These are phyloP conservation scores for Arxiozyma slooffiae DNA, from an alignment of 1,139 yeast species.

Conservation along the genomic window DNA sequence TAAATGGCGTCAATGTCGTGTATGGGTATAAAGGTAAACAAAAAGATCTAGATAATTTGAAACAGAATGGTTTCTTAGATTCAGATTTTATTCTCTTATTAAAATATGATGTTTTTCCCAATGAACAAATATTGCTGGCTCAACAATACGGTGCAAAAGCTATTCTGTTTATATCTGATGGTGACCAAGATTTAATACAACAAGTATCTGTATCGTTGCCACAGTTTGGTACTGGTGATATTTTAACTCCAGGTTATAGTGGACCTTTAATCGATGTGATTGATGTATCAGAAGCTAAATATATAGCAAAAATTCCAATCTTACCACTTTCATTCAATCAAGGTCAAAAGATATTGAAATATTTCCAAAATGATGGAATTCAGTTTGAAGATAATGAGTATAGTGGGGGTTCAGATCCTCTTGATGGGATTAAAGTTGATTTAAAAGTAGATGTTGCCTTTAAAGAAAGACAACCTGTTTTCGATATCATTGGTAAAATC, in stretches of 20 bases:
- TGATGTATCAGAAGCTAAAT: constrained; percentile 41
- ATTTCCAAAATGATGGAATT: constrained; percentile 33
- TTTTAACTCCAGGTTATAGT: constrained; percentile 72
- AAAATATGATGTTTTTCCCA: constrained; percentile 47
- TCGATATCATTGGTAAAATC: constrained; percentile 74
- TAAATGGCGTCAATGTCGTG: no score
- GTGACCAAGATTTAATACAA: constrained; percentile 42
- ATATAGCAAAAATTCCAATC: constrained; percentile 63
- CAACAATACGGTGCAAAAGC: constrained; percentile 46
- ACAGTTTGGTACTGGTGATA: constrained; percentile 66
- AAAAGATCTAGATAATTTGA: constrained; percentile 45
- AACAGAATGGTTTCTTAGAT: constrained; percentile 30
- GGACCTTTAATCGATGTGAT: constrained; percentile 32
- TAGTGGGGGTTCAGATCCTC: constrained; percentile 29
- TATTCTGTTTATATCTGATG: constrained; percentile 38
- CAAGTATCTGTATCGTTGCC: constrained; percentile 57
- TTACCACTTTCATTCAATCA: constrained; percentile 70
- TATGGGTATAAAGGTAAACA: no score
- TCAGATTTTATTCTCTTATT: constrained; percentile 48
- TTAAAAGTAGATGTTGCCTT: constrained; percentile 35
- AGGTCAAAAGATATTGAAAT: constrained; percentile 42
- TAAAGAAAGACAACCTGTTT: constrained; percentile 52
- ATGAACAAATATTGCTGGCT: constrained; percentile 46
- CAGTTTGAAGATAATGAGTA: constrained; percentile 32
- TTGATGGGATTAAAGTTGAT: constrained; percentile 28